Base-by-base conservation (phyloP, 2,329 filamentous ascomycete genomes). In the Parastagonospora avenae region DNA sequence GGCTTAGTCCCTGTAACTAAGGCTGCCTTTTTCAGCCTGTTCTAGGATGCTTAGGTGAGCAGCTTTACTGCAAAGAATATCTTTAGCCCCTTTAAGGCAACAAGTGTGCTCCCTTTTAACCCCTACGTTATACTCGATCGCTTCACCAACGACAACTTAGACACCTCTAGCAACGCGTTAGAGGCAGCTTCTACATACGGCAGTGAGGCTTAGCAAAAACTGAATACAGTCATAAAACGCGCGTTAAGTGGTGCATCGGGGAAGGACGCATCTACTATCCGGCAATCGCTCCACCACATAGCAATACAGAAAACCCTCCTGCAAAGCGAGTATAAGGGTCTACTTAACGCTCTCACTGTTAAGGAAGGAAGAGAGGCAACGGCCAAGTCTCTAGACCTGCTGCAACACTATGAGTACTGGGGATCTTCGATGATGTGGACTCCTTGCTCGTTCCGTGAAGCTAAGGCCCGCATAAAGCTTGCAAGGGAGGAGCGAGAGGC, bases 351-450 rank as follows among this genome's bases (percentile, higher is more conserved):
- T 2, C 33, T 52, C 14, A 4, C 8, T 2, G 15, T 14, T 36
- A 44, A 52, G 24, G 43, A 52, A 28, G 51, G 29, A 43, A 24
- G 45, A 62, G 64, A 29, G 60, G 43, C 11, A 60, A 59, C 35
- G 58, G 57, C 38, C 79, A 72, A 2, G 69, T 70, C 36, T n/a
- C 28, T 47, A n/a, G n/a, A n/a, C n/a, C n/a, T n/a, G n/a, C n/a
- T n/a, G n/a, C n/a, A n/a, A n/a, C n/a, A n/a, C n/a, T n/a, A n/a
- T n/a, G n/a, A n/a, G n/a, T n/a, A n/a, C n/a, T n/a, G n/a, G n/a
- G n/a, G n/a, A n/a, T n/a, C n/a, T n/a, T n/a, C n/a, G n/a, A n/a
- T n/a, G n/a, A n/a, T n/a, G n/a, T n/a, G n/a, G n/a, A n/a, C n/a
- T n/a, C n/a, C n/a, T n/a, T n/a, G n/a, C n/a, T n/a, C n/a, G n/a